Evolutionary conservation across 306 rosid genomes (phyloP), one percentile per base, ranked within the genome.

Genomic region (Ziziphus jujuba): DNA sequence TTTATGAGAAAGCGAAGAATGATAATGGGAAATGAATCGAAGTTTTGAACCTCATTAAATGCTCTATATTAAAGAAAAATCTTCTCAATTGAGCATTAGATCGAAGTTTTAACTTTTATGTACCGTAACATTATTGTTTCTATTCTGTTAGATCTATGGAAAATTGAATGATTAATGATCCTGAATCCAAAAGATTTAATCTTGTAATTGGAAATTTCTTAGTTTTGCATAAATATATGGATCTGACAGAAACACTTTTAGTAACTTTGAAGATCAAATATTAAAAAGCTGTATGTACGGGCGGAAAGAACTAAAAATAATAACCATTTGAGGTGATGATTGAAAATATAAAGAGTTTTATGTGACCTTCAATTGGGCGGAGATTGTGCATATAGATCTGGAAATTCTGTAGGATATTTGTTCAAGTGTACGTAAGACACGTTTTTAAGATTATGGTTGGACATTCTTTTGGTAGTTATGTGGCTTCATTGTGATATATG

Each of bases 121-220:
- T 17, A 8, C 16, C 14, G 63, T 56, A 16, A 36, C 31, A 19
- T 13, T 2, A 5, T 40, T 45, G 9, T 40, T 4, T 63, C 15
- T 16, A 12, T 63, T 3, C 4, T 11, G 63, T 25, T 65, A 67
- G 80, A 69, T 75, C 72, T 24, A 15, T 36, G 58, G 59, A 54
- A 34, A 68, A 54, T 38, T 47, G 56, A 12, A 9, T 19, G 59
- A 45, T 15, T 49, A 66, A 38, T 50, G 43, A 48, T n/a, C n/a
- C 56, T 49, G 53, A 16, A 49, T 19, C 24, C 4, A 59, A 58
- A n/a, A 15, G 22, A 19, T 54, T 60, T 6, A 23, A 11, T 12
- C 24, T 58, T 45, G 9, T 22, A 5, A 31, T 54, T 33, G 13
- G 22, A 33, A 71, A 48, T 24, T 17, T 28, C 19, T 45, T 10